Conservation (phyloP, 495 filamentous ascomycete genomes). For the Penicillium pulvis region DNA sequence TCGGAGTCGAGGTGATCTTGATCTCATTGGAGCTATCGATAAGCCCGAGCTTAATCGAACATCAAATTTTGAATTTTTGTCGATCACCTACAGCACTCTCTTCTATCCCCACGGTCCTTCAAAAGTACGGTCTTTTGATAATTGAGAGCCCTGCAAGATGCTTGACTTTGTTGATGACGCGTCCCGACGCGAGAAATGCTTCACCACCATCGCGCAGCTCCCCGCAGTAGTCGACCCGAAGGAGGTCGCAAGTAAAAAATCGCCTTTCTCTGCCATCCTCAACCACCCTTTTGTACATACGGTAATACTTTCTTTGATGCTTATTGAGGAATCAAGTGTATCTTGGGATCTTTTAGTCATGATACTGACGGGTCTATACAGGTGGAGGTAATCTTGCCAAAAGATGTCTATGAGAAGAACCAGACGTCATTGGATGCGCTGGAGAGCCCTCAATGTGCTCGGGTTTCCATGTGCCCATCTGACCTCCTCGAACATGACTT, state of each 20-base stretch:
- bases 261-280: conserved; percentile 70
- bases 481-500: conserved; percentile 76
- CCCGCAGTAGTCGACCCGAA: conserved; percentile 65
- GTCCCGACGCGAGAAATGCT: conserved; percentile 68
- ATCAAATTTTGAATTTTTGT: conserved; percentile 15
- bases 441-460: conserved; percentile 56
- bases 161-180: conserved; percentile 57
- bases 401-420: conserved; percentile 62
- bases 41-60: conserved; percentile 34
- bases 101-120: not conserved
- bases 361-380: conserved; percentile 34
- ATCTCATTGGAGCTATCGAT: conserved; percentile 25
- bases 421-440: conserved; percentile 52
- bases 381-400: conserved; percentile 76
- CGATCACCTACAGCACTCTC: not conserved
- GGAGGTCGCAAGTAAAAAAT: conserved; percentile 69
- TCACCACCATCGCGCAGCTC: conserved; percentile 67
- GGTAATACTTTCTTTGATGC: conserved; percentile 41
- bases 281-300: conserved; percentile 75
- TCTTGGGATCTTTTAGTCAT: not conserved
- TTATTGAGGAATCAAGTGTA: not conserved
- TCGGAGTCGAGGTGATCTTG: conserved; percentile 10
- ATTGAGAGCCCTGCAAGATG: conserved; percentile 42
- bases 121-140: not conserved
- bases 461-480: conserved; percentile 73